These are phyloP conservation scores for Neurospora hispaniola DNA, from an alignment of 495 filamentous ascomycete species.

Conservation along the genomic window DNA sequence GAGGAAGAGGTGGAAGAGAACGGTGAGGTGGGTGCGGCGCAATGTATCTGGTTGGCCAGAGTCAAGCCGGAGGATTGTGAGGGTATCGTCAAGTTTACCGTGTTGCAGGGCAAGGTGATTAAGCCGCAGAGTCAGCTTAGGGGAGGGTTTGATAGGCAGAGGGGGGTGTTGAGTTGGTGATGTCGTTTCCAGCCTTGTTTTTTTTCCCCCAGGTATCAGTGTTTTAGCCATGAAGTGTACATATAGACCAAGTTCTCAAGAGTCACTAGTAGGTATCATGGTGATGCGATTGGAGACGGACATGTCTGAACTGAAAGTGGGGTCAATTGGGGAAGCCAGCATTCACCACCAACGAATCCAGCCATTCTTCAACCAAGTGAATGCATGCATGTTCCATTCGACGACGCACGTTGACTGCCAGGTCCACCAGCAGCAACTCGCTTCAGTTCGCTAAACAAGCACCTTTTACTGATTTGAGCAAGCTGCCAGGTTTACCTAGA, in stretches of 20 bases:
- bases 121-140: conserved; percentile 75
- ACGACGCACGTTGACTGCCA: neutral
- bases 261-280: neutral
- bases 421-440: neutral
- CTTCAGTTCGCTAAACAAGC: neutral
- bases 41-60: conserved; percentile 91
- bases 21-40: conserved; percentile 48
- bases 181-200: neutral
- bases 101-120: conserved; percentile 87
- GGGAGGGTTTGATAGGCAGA: conserved; percentile 80
- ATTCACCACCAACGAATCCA: neutral
- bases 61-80: conserved; percentile 89
- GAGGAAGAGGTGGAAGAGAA: conserved; percentile 1
- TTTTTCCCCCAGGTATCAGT: neutral
- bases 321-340: neutral
- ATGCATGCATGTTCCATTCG: no score
- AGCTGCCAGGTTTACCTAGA: neutral
- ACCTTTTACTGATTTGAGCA: neutral
- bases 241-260: neutral
- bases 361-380: neutral
- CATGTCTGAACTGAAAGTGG: neutral
- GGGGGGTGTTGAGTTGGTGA: conserved; percentile 79
- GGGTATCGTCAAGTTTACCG: conserved; percentile 80
- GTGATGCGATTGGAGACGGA: neutral
- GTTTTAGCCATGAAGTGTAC: neutral